phyloP scores from a whole-genome alignment of 306 rosid species.

The Vicia faba region DNA sequence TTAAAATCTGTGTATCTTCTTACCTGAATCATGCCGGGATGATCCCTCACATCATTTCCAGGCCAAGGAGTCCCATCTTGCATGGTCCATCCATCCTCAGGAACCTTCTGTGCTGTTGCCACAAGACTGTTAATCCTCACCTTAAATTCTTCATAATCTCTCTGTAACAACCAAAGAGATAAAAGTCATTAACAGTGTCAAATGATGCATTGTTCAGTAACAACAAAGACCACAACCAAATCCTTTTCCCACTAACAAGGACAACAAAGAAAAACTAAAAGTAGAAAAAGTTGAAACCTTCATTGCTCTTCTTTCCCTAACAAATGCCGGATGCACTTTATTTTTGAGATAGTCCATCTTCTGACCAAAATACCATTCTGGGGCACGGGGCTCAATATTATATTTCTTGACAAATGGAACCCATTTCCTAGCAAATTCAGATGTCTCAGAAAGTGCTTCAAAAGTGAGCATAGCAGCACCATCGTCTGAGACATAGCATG shows the following conservation, averaged over 20 bases:
- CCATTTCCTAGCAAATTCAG: constrained; percentile 93
- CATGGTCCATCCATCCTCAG: constrained; percentile 99
- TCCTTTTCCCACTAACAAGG: neutral
- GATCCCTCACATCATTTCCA: constrained; percentile 93
- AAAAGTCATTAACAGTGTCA: constrained; percentile 3
- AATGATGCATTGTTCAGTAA: constrained; percentile 11
- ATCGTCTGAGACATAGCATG: constrained; percentile 98
- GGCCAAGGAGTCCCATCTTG: constrained; percentile 99
- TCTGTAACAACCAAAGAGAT: constrained; percentile 47
- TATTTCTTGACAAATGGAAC: constrained; percentile 83
- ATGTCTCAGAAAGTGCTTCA: constrained; percentile 96
- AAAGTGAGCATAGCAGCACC: constrained; percentile 99
- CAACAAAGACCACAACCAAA: neutral
- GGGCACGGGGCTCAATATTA: constrained; percentile 89
- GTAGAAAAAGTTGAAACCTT: constrained; percentile 55
- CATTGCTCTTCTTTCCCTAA: constrained; percentile 95
- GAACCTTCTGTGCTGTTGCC: constrained; percentile 88
- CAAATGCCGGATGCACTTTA: constrained; percentile 91
- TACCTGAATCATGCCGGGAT: constrained; percentile 99
- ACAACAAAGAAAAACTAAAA: neutral
- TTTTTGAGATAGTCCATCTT: constrained; percentile 87
- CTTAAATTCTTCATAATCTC: constrained; percentile 95
- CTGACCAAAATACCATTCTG: constrained; percentile 89
- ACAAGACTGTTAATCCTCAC: constrained; percentile 85
- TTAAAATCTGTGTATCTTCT: constrained; percentile 5